Base-by-base conservation (phyloP, 257 asterid genomes). In the Solanum pinnatisectum region DNA sequence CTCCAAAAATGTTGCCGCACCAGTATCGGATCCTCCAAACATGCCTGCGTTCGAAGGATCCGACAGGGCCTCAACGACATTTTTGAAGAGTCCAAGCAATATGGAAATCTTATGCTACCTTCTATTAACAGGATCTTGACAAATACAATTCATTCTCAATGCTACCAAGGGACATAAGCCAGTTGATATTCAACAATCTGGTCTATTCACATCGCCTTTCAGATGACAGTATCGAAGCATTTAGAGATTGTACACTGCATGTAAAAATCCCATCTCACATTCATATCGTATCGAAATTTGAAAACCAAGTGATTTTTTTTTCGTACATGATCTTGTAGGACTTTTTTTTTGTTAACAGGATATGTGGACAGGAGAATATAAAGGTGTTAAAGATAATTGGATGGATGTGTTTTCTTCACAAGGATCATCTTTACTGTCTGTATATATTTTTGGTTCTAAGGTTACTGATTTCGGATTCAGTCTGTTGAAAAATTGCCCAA, bases 201-300 rank as follows among this genome's bases (percentile, higher is more conserved):
- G 98, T 95, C 40, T 90, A 88, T 92, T 95, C 95, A n/a, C 94
- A 92, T 67, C 85, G 90, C 87, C 91, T 97, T 89, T 92, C 89
- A 16, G 95, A 89, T 85, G 90, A 91, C 37, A 85, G 85, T 65
- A 93, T 97, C 5, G 94, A 96, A 89, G 96, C 98, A 78, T 97
- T 97, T 88, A 92, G 99, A 82, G 99, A 97, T 81, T 96, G 99
- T 91, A 96, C 96, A 74, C 97, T 97, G 88, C 96, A 97, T 95
- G 99, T 95, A 93, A 87, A 87, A 40, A 59, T 63, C 23, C 32
- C 5, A 0, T 12, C 32, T 13, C 16, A 36, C 6, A 44, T 44
- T 1, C 6, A 44, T 44, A 25, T 44, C 84, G 12, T 78, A 27
- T 2, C 12, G 14, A 27, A 68, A 2, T 13, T 63, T 32, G 39